These are phyloP conservation scores for Hypoxylon rickii DNA, from an alignment of 495 filamentous ascomycete species.

Conservation along the genomic window DNA sequence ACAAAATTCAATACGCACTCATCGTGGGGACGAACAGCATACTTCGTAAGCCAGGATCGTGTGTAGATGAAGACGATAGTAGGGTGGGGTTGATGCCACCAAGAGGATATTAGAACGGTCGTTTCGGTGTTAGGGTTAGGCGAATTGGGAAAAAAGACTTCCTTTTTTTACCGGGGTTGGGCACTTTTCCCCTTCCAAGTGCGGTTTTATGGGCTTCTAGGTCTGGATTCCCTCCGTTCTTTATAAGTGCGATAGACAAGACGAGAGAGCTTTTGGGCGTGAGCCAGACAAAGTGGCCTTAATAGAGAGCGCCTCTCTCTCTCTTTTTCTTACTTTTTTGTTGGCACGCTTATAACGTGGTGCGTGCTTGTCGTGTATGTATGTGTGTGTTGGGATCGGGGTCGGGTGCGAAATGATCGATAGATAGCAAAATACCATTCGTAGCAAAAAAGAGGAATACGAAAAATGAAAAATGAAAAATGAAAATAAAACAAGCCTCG, in stretches of 20 bases:
- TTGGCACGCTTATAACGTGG: not conserved
- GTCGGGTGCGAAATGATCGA: too few species aligned
- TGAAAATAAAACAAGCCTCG: too few species aligned
- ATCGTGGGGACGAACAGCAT: slow-evolving; percentile 16
- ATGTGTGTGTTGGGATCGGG: too few species aligned
- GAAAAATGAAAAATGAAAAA: too few species aligned
- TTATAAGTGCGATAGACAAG: slow-evolving; percentile 11
- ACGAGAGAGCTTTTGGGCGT: slow-evolving; percentile 4
- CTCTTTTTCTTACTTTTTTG: slow-evolving; percentile 4
- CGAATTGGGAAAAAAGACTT: slow-evolving; percentile 16
- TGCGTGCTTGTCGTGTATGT: too few species aligned
- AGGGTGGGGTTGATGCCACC: not conserved
- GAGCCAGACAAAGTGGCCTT: not conserved
- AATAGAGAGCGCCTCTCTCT: not conserved
- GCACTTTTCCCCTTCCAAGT: not conserved
- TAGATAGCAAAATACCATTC: too few species aligned
- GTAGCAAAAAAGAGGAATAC: too few species aligned
- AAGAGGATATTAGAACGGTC: slow-evolving; percentile 2
- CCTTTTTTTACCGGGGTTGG: not conserved
- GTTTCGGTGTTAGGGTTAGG: slow-evolving; percentile 5
- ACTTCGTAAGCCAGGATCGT: slow-evolving; percentile 5
- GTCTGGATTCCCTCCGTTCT: slow-evolving; percentile 6
- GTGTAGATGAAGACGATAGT: not conserved
- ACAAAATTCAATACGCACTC: not conserved
- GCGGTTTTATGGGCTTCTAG: slow-evolving; percentile 7